phyloP scores from a whole-genome alignment of 257 asterid species.

The Solanum piurae region DNA sequence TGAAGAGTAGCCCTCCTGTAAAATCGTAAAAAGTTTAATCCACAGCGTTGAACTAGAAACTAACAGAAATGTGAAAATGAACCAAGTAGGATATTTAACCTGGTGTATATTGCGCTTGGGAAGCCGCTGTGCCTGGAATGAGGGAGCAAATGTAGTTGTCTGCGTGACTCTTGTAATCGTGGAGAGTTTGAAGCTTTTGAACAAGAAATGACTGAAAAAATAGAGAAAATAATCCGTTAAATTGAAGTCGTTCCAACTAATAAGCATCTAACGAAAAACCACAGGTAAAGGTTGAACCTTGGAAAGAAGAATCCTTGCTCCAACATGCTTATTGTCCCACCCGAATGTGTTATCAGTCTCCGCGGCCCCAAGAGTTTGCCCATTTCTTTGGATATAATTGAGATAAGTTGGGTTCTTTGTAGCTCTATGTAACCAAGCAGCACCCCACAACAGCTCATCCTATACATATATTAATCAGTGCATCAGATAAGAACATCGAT shows the following conservation, averaged over 20 bases:
- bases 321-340: conserved; percentile 98
- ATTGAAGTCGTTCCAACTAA: background rate
- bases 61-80: background rate
- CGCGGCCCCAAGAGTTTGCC: conserved; percentile 84
- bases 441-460: conserved; percentile 99
- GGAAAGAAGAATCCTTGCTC: conserved; percentile 89
- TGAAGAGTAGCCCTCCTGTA: conserved; percentile 85
- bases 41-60: background rate
- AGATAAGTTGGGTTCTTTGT: conserved; percentile 63
- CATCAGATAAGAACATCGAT: background rate
- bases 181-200: conserved; percentile 75
- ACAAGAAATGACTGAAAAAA: conserved; percentile 74
- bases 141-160: conserved; percentile 91
- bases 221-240: background rate
- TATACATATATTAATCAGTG: background rate
- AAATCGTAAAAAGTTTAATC: background rate
- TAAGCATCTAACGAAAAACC: background rate
- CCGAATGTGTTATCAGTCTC: conserved; percentile 87
- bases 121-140: conserved; percentile 64
- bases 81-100: conserved; percentile 18
- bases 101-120: conserved; percentile 79
- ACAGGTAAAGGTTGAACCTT: conserved; percentile 31
- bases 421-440: conserved; percentile 95
- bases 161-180: conserved; percentile 86
- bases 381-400: conserved; percentile 77